Base-by-base conservation (phyloP, 805 yeast genomes). In the Cyberlindnera saturnus region DNA sequence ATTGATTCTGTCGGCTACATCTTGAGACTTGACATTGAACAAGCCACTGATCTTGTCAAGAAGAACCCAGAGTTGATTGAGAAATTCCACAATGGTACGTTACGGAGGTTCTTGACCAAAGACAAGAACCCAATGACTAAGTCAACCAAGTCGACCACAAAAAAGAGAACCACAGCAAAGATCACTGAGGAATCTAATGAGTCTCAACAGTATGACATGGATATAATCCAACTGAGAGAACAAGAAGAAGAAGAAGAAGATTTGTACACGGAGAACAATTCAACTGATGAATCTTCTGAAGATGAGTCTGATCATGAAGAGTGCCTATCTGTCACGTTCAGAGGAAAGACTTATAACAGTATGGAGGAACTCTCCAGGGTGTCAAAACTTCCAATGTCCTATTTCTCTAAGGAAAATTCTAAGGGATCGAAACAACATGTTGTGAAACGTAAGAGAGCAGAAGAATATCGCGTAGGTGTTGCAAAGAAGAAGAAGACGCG, bases 51-150 rank as follows among this genome's bases (percentile, higher is more conserved):
- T 9, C 26, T 55, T 20, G 60, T 57, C 18, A 45, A 46, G n/a
- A 35, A 40, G 5, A 53, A 50, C 10, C 56, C 53, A 8, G 48
- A 45, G n/a, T 47, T 52, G 41, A 53, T 49, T 42, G 59, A 48
- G 18, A 57, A 47, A 58, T 62, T 48, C 50, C 66, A 47, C 53
- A 50, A 47, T 48, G 58, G 53, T 34, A 52, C 48, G 35, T 47
- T 53, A 28, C 41, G 37, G 41, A 50, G 33, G 15, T 47, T 42
- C 40, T 41, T 49, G 34, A 36, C 15, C 32, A 36, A 9, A 36
- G 18, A 31, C 20, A 30, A 32, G 35, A 34, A 23, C 28, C 9
- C 18, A 42, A 49, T 11, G 29, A 30, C 13, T 7, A 19, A 33
- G 4, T 4, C 40, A 10, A 38, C 18, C 18, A 34, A 18, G 14